A percentile compares a stretch with the other conserved stretches of the same genome.
Evolutionary conservation across 2,329 filamentous ascomycete species (phyloP).

Genomic region (Diaporthe sp.): DNA sequence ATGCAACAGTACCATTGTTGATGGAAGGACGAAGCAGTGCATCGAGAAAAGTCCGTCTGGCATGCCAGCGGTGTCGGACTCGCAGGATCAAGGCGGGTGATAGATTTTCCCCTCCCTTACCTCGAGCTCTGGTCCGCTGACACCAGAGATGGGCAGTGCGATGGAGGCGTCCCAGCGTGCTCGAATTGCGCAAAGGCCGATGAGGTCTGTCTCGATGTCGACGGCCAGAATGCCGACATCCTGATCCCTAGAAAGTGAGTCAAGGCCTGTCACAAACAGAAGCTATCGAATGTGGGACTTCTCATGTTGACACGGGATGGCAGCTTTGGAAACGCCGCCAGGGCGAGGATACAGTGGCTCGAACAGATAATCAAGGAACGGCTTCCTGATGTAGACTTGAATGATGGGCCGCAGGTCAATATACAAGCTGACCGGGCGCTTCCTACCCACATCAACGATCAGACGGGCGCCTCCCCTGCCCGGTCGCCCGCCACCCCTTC

Average conservation of each 20-base stretch:
- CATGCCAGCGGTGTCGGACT: neutral
- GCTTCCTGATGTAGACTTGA: conserved; percentile 13
- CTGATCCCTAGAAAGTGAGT: conserved; percentile 5
- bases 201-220: neutral
- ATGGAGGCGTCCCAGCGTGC: conserved; percentile 3
- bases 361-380: neutral
- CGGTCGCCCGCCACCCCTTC: neutral
- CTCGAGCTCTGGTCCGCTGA: neutral
- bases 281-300: too few species aligned
- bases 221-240: conserved; percentile 1
- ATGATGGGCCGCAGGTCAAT: neutral
- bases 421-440: neutral
- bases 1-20: neutral
- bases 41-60: conserved; percentile 10
- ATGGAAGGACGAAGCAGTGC: conserved; percentile 8
- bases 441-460: too few species aligned
- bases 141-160: neutral
- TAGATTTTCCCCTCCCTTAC: neutral
- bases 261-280: neutral
- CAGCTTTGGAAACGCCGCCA: conserved; percentile 2
- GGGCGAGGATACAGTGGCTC: conserved; percentile 17
- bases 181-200: conserved; percentile 9
- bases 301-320: neutral
- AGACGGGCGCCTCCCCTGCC: neutral
- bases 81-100: conserved; percentile 20